Evolutionary conservation across 108 stramenopile species (phyloP), one percentile per base, ranked within the genome.

Genomic region (Cyclotella kingstonii): DNA sequence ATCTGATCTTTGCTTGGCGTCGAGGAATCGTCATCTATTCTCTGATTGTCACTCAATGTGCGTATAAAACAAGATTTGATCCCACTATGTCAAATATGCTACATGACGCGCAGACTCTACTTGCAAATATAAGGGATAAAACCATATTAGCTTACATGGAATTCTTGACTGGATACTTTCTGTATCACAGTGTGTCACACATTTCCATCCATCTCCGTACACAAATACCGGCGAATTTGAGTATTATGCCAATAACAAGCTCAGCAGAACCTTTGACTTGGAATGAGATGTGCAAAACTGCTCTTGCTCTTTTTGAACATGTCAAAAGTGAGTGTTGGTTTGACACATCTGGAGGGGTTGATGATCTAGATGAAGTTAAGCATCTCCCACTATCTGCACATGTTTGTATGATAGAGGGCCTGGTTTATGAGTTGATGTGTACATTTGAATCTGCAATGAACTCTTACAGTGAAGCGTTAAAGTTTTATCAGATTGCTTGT

Each of bases 301-400:
- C 41, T 3, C 38, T 72, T 1, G 40, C 54, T 25, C 45, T 63
- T 14, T 72, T 58, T 43, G 56, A 72, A 27, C 60, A 63, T 57
- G 70, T 72, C 23, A 63, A 63, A 40, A 50, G 57, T 43, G 61
- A 51, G 47, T 72, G 70, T 25, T 72, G 70, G 70, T 72, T 72
- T 47, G 70, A 72, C 36, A 15, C 47, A 9, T 8, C 47, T 19
- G 60, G 58, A 14, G 62, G 42, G 0, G 53, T 22, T 40, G 49
- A 54, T 15, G 36, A 56, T n/a, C 15, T 38, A 17, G 54, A 72
- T 40, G 56, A 72, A 48, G 26, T 72, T 1, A 72, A 72, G 42
- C 43, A 72, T 48, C 62, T 72, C 17, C 70, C 70, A n/a, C 27
- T 72, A 18, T 63, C 62, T 0, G 70, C 67, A 40, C 73, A 74